phyloP scores from a whole-genome alignment of 1,284 basidiomycete species.

The Hypsizygus ulmarius region DNA sequence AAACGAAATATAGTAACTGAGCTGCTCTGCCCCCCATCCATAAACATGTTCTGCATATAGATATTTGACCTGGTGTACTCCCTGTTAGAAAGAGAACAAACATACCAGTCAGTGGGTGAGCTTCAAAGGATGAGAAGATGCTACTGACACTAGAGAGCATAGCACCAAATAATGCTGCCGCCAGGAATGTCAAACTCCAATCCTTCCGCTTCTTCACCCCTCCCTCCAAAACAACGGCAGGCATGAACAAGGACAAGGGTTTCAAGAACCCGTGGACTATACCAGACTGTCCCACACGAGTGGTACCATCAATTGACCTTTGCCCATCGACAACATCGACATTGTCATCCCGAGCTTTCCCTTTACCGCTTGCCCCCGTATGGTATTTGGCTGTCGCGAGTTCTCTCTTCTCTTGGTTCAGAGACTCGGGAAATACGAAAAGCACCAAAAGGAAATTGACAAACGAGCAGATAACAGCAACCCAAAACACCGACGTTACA shows the following conservation, averaged over 20 bases:
- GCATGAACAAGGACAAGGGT: constrained; percentile 46
- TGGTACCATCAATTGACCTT: neutral
- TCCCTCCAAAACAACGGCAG: constrained; percentile 34
- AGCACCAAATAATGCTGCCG: constrained; percentile 40
- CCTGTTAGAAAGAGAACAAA: constrained; percentile 31
- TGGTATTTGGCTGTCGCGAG: constrained; percentile 31
- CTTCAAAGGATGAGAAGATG: neutral
- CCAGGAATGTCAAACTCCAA: constrained; percentile 50
- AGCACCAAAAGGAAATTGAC: constrained; percentile 42
- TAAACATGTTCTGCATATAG: constrained; percentile 52
- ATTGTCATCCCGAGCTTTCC: constrained; percentile 22
- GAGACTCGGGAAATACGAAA: constrained; percentile 51
- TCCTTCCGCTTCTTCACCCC: constrained; percentile 35
- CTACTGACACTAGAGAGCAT: constrained; percentile 45
- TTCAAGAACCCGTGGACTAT: constrained; percentile 33
- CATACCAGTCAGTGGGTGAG: neutral
- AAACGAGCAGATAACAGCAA: constrained; percentile 37
- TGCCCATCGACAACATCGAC: constrained; percentile 10
- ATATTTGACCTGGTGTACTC: constrained; percentile 53
- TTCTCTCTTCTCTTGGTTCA: constrained; percentile 41
- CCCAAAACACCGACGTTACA: constrained; percentile 43
- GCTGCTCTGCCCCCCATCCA: constrained; percentile 46
- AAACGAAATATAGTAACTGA: constrained; percentile 52
- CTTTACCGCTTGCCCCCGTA: constrained; percentile 20
- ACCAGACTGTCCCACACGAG: constrained; percentile 18